These are phyloP conservation scores for Globisporangium nodosum DNA, from an alignment of 352 stramenopile species.

Conservation along the genomic window DNA sequence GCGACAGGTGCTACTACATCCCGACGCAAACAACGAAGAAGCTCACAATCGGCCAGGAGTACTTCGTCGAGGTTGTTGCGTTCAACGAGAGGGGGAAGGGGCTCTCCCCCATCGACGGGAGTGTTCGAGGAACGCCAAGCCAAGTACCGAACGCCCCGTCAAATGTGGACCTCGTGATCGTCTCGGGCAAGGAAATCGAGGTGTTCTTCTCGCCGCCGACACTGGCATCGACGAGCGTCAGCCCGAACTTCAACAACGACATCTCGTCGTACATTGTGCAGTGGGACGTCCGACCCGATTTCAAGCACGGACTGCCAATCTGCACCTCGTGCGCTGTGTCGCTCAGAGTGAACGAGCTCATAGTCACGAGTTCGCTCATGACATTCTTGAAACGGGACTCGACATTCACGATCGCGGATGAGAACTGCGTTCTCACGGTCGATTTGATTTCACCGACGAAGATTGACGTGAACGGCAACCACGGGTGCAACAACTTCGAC, in stretches of 20 bases:
- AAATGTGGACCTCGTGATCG: slow-evolving; percentile 79
- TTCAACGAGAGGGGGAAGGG: slow-evolving; percentile 77
- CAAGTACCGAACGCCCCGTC: slow-evolving; percentile 87
- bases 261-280: slow-evolving; percentile 88
- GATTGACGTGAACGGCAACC: slow-evolving; percentile 22
- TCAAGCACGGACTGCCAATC: slow-evolving; percentile 55
- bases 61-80: slow-evolving; percentile 73
- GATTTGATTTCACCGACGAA: slow-evolving; percentile 15
- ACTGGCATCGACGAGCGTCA: slow-evolving; percentile 41
- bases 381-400: slow-evolving; percentile 25
- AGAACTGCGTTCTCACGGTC: slow-evolving; percentile 45
- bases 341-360: slow-evolving; percentile 34
- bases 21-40: slow-evolving; percentile 48
- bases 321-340: slow-evolving; percentile 39
- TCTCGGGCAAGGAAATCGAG: slow-evolving; percentile 86
- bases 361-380: slow-evolving; percentile 26
- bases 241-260: slow-evolving; percentile 72
- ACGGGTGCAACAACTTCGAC: slow-evolving; percentile 45
- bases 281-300: slow-evolving; percentile 72
- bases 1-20: slow-evolving; percentile 66
- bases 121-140: slow-evolving; percentile 50
- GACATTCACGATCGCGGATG: slow-evolving; percentile 45
- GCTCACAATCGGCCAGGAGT: slow-evolving; percentile 56
- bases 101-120: slow-evolving; percentile 20
- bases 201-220: slow-evolving; percentile 86